phyloP scores from a whole-genome alignment of 805 yeast genomes.

The Lachancea sp. region DNA sequence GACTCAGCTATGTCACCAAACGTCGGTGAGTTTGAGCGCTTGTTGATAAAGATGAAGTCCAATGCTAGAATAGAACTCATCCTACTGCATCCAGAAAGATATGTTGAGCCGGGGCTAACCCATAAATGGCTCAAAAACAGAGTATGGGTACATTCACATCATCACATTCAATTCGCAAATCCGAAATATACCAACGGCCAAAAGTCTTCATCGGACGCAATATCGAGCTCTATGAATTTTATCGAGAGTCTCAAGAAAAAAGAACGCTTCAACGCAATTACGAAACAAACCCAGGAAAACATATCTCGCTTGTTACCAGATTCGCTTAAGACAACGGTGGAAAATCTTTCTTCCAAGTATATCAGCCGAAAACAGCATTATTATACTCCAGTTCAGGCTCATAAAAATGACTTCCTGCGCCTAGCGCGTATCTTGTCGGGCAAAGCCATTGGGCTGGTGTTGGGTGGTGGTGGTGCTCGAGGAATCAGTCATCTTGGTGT shows the following conservation, averaged over 20 bases:
- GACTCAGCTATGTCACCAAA: conserved; percentile 69
- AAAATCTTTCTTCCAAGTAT: conserved; percentile 32
- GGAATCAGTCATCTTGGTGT: conserved; percentile 92
- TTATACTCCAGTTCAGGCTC: conserved; percentile 37
- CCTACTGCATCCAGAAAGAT: conserved; percentile 73
- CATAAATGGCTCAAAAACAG: conserved; percentile 78
- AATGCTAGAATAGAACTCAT: conserved; percentile 85
- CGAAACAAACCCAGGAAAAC: conserved; percentile 24
- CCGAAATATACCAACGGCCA: background rate
- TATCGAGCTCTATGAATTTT: background rate
- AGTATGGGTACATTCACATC: conserved; percentile 89
- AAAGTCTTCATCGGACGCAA: background rate
- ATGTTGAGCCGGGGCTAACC: conserved; percentile 80
- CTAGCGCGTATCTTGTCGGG: conserved; percentile 86
- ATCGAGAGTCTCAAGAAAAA: conserved; percentile 28
- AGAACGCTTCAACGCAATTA: conserved; percentile 27
- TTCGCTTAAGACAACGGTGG: conserved; percentile 35
- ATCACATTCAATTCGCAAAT: conserved; percentile 66
- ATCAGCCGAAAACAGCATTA: conserved; percentile 23
- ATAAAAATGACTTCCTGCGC: conserved; percentile 84
- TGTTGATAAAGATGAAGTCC: conserved; percentile 67
- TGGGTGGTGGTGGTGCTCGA: conserved; percentile 98
- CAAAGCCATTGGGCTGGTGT: conserved; percentile 86
- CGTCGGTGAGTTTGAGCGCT: conserved; percentile 79
- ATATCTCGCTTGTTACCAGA: conserved; percentile 30